Base-by-base conservation (phyloP, 495 filamentous ascomycete genomes). In the Cetradonia linearis region DNA sequence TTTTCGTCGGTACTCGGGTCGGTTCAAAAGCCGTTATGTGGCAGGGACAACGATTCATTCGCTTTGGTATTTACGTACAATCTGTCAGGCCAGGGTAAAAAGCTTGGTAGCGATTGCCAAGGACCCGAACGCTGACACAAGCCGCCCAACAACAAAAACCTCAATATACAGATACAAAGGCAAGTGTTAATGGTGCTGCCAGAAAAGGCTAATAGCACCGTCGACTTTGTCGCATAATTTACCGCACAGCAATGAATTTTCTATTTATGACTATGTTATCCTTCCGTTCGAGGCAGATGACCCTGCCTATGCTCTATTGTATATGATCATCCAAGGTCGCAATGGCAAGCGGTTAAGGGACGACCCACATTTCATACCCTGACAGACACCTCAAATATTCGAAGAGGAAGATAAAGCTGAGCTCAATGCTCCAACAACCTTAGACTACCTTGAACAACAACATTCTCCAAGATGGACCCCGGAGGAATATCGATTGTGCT, bases 401-500 rank as follows among this genome's bases (percentile, higher is more conserved):
- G 20, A 47, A 9, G 23, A 27, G 14, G 16, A 40, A 55, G 33
- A n/a, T 3, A 20, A 36, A 31, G 27, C 11, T 3, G 55, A 59
- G 62, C 28, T 73, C 88, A 96, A 76, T 96, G 91, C 81, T 96
- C 91, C 70, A 96, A 78, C 71, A 96, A 79, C 69, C 93, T 85
- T 80, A 98, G 81, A 73, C 90, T 96, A 66, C 93, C 93, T 81
- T 99, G 94, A 62, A 99, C 94, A 37, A 99, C 93, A 28, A 96
- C 94, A 76, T 99, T 99, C 81, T 99, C 93, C 60, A 99, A 79
- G 65, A 97, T 86, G 20, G 89, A 95, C 70, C 93, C 93, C 7
- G 92, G 90, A 42, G 93, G 93, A 69, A 99, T 86, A 73, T 99
- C 93, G 67, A 99, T 99, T 62, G 94, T 97, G 78, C 86, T 89